Evolutionary conservation across 768 basidiomycete species (phyloP).

Genomic region (Pisolithus microcarpus): DNA sequence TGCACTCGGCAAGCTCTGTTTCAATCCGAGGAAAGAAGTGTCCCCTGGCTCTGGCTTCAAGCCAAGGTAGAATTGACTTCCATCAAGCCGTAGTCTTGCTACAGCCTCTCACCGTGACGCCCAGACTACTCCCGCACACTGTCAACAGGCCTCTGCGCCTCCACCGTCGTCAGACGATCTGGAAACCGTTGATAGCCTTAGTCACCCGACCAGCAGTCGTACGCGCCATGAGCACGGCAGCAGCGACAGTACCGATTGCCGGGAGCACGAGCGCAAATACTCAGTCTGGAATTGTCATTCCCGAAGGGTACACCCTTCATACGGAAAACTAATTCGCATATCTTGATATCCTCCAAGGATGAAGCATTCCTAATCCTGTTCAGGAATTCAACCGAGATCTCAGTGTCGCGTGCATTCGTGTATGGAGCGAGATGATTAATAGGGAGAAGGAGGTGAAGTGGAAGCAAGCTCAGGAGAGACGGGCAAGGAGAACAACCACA

Average conservation of each 20-base stretch:
- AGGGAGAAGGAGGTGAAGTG: constrained; percentile 57
- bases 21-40: too few species aligned
- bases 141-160: constrained; percentile 26
- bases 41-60: too few species aligned
- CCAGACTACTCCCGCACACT: constrained; percentile 4
- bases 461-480: constrained; percentile 45
- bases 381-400: constrained; percentile 98
- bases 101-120: constrained; percentile 12
- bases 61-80: too few species aligned
- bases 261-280: neutral
- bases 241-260: neutral
- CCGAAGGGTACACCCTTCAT: constrained; percentile 72
- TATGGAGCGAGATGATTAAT: constrained; percentile 76
- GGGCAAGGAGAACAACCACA: constrained; percentile 25
- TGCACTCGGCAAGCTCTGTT: too few species aligned
- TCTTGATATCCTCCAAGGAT: constrained; percentile 62
- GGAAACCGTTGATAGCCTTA: neutral
- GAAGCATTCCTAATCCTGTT: constrained; percentile 91
- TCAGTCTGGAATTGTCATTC: constrained; percentile 35
- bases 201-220: neutral
- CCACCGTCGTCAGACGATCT: neutral
- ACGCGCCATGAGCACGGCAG: neutral
- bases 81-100: too few species aligned
- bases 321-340: constrained; percentile 75
- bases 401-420: constrained; percentile 82